Percentiles rank a stretch among this genome's conserved stretches.
Conservation (phyloP, 2,329 filamentous ascomycete species). For the Cytospora piceae region DNA sequence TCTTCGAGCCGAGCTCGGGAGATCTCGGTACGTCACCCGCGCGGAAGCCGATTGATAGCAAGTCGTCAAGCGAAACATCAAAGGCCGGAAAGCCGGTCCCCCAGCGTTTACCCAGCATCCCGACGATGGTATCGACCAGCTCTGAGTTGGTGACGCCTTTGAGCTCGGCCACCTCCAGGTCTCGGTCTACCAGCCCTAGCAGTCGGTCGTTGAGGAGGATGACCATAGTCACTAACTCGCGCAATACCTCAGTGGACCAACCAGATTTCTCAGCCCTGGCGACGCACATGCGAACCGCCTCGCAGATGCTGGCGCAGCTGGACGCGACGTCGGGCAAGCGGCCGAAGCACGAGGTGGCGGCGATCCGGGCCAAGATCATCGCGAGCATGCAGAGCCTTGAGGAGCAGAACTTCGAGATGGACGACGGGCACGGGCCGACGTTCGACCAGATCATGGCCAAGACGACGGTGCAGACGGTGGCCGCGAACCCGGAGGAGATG, state of each 20-base stretch:
- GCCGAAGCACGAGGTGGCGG: slow-evolving; percentile 78
- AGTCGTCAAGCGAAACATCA: slow-evolving; percentile 35
- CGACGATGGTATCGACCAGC: slow-evolving; percentile 61
- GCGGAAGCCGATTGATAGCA: slow-evolving; percentile 58
- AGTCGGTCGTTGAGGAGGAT: slow-evolving; percentile 56
- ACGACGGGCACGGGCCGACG: slow-evolving; percentile 72
- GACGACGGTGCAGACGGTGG: slow-evolving; percentile 57
- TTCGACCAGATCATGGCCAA: slow-evolving; percentile 85
- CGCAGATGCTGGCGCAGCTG: slow-evolving; percentile 83
- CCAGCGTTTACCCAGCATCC: slow-evolving; percentile 64
- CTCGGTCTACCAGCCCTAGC: slow-evolving; percentile 69
- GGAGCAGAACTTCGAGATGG: slow-evolving; percentile 80
- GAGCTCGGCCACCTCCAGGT: slow-evolving; percentile 69
- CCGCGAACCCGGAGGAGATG: slow-evolving; percentile 52
- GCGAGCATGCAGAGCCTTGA: slow-evolving; percentile 88
- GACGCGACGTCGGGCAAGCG: slow-evolving; percentile 80
- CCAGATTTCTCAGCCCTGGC: slow-evolving; percentile 82
- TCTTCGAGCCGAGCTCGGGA: slow-evolving; percentile 80
- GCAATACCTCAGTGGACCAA: slow-evolving; percentile 65
- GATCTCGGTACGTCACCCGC: slow-evolving; percentile 76
- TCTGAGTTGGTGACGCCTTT: slow-evolving; percentile 66
- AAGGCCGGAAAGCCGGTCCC: slow-evolving; percentile 37
- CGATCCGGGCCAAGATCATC: slow-evolving; percentile 84
- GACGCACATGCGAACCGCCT: slow-evolving; percentile 85
- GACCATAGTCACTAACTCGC: slow-evolving; percentile 57